phyloP scores from a whole-genome alignment of 352 stramenopile species.

The Sclerospora graminicola region DNA sequence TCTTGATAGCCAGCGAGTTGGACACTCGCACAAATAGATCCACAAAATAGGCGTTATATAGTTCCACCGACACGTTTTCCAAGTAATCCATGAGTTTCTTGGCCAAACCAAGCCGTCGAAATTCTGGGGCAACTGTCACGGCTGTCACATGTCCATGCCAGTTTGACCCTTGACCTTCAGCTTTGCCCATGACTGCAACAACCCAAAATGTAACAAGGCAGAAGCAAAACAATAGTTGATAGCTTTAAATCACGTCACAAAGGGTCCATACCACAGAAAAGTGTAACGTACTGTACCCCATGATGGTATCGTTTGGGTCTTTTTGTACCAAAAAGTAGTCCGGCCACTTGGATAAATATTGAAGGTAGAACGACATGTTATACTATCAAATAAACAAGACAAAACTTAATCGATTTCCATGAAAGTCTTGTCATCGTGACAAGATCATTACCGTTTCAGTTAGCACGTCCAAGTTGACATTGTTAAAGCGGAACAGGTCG shows the following conservation, averaged over 20 bases:
- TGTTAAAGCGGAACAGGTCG: conserved; percentile 98
- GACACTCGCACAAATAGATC: conserved; percentile 97
- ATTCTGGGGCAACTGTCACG: conserved; percentile 95
- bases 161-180: conserved; percentile 89
- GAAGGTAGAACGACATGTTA: conserved; percentile 96
- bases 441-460: conserved; percentile 82
- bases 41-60: conserved; percentile 95
- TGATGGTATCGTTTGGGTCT: conserved; percentile 87
- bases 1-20: conserved; percentile 88
- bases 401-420: conserved; percentile 7
- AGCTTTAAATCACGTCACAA: neutral
- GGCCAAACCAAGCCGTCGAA: conserved; percentile 85
- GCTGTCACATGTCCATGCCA: conserved; percentile 98
- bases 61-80: conserved; percentile 72
- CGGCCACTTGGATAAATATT: conserved; percentile 95
- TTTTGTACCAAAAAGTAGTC: conserved; percentile 95
- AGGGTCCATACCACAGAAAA: neutral
- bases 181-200: conserved; percentile 88
- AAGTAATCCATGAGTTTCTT: conserved; percentile 93
- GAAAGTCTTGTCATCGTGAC: neutral
- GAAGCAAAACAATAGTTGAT: neutral
- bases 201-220: conserved; percentile 3
- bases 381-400: conserved; percentile 43
- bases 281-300: conserved; percentile 87
- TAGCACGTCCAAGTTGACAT: conserved; percentile 96